These are phyloP conservation scores for Vigna mungo DNA, from an alignment of 306 rosid species.

Conservation along the genomic window DNA sequence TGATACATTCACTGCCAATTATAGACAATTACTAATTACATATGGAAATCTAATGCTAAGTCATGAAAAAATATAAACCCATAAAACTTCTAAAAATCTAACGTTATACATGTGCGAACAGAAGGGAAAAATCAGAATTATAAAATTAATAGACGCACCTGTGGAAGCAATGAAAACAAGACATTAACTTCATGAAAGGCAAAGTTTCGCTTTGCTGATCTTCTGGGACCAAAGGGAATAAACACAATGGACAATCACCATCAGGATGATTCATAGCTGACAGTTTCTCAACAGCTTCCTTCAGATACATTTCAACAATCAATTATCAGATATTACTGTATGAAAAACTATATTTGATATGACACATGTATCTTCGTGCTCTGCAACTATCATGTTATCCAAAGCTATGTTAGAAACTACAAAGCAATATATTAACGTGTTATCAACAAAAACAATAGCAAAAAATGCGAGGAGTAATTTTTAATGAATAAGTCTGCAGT, in stretches of 20 bases:
- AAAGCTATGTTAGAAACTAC: constrained; percentile 19
- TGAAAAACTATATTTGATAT: constrained; percentile 4
- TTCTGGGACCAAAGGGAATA: constrained; percentile 67
- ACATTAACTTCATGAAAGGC: constrained; percentile 90
- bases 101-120: constrained; percentile 7
- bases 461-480: not conserved
- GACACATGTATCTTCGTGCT: constrained; percentile 19
- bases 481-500: constrained; percentile 21
- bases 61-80: constrained; percentile 27
- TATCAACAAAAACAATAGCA: not conserved
- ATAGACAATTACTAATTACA: constrained; percentile 33
- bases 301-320: constrained; percentile 43
- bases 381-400: constrained; percentile 4
- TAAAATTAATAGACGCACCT: constrained; percentile 50
- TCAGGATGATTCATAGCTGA: constrained; percentile 90
- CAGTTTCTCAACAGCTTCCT: constrained; percentile 89
- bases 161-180: constrained; percentile 93
- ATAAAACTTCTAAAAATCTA: constrained; percentile 20
- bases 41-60: constrained; percentile 8
- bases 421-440: not conserved
- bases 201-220: constrained; percentile 54
- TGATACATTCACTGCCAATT: constrained; percentile 79
- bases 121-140: not conserved
- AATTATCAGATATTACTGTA: constrained; percentile 29
- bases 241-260: constrained; percentile 88